These are phyloP conservation scores for Cichorium intybus DNA, from an alignment of 140 eudicot genomes.

Conservation along the genomic window DNA sequence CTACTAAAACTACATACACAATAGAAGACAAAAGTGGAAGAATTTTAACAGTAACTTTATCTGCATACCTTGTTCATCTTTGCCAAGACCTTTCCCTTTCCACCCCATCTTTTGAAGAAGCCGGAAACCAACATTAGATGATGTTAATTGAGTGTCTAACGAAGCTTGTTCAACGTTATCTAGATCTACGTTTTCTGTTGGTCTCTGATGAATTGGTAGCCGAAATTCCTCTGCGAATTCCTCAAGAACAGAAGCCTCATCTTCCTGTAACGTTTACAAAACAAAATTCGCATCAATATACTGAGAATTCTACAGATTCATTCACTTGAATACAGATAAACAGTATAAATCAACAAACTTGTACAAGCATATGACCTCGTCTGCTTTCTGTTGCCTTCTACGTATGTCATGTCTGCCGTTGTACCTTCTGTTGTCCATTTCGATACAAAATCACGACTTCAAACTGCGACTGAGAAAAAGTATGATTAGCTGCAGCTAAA, in stretches of 20 bases:
- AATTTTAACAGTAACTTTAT: not conserved
- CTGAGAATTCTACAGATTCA: not conserved
- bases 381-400: constrained; percentile 41
- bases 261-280: constrained; percentile 29
- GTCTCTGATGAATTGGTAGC: constrained; percentile 82
- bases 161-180: constrained; percentile 96
- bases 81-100: constrained; percentile 99
- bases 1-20: not conserved
- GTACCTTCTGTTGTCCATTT: constrained; percentile 65
- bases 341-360: not conserved
- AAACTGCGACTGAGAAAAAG: constrained; percentile 17
- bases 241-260: constrained; percentile 59
- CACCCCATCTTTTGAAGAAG: constrained; percentile 99
- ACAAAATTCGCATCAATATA: not conserved
- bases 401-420: constrained; percentile 46
- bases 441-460: constrained; percentile 16
- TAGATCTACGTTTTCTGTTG: constrained; percentile 81
- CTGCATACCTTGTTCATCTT: constrained; percentile 86
- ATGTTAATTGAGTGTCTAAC: constrained; percentile 69
- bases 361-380: constrained; percentile 42
- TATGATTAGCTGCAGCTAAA: constrained; percentile 1
- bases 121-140: constrained; percentile 89
- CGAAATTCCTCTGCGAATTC: constrained; percentile 79
- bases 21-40: not conserved
- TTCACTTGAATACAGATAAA: not conserved